Percentiles rank a stretch among this genome's conserved stretches.
phyloP scores from a whole-genome alignment of 73 alveolate species.

The Paramecium sonneborni region DNA sequence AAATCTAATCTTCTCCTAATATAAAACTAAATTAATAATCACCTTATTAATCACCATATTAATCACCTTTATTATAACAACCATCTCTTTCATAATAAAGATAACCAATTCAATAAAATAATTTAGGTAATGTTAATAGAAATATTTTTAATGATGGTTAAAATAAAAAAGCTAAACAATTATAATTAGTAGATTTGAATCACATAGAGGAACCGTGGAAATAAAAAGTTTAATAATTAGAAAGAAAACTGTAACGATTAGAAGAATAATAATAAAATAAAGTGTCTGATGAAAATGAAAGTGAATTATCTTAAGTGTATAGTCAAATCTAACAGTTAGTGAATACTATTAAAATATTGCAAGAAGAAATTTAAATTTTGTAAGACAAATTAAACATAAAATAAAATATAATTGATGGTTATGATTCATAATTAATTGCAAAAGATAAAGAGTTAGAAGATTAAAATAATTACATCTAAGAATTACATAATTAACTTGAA shows the following conservation, averaged over 20 bases:
- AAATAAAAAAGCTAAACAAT: background rate
- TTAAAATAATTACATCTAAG: background rate
- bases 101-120: background rate
- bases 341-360: background rate
- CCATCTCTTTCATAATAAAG: background rate
- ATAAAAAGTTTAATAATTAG: background rate
- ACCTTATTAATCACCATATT: background rate
- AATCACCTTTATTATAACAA: background rate
- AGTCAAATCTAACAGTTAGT: constrained; percentile 17
- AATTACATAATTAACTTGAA: background rate
- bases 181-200: background rate
- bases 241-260: background rate
- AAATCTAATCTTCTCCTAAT: constrained; percentile 2
- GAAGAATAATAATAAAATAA: background rate
- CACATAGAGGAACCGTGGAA: constrained; percentile 4
- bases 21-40: background rate
- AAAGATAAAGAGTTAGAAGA: background rate
- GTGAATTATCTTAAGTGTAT: constrained; percentile 32
- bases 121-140: background rate
- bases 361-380: background rate
- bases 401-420: background rate
- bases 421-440: background rate
- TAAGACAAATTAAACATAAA: background rate
- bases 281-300: background rate
- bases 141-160: background rate